Evolutionary conservation across 2,329 filamentous ascomycete genomes (phyloP).

Genomic region (Hypoxylon sp.): DNA sequence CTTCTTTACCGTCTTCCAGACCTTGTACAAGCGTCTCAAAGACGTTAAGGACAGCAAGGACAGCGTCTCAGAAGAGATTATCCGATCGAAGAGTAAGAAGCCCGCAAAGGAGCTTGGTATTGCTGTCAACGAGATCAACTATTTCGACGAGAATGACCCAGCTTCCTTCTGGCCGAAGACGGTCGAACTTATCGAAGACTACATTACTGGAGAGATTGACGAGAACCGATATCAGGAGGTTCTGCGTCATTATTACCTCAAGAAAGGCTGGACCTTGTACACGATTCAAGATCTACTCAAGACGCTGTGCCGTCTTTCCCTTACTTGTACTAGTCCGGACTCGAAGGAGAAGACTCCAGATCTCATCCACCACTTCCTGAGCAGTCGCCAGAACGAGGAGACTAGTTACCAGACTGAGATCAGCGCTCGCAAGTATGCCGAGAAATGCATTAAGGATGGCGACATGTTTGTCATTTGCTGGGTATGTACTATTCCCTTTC

Average conservation of each 20-base stretch:
- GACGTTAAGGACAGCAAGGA: constrained; percentile 86
- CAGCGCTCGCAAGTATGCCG: constrained; percentile 89
- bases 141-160: constrained; percentile 76
- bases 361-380: constrained; percentile 88
- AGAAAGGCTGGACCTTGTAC: constrained; percentile 93
- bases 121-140: constrained; percentile 82
- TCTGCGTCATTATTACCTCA: constrained; percentile 90
- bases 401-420: constrained; percentile 93
- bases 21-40: constrained; percentile 86
- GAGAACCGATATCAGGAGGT: constrained; percentile 89
- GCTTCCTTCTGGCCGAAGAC: constrained; percentile 89
- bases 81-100: constrained; percentile 80
- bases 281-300: constrained; percentile 90
- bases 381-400: constrained; percentile 83
- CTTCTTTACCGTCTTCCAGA: constrained; percentile 94
- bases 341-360: constrained; percentile 94
- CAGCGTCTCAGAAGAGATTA: constrained; percentile 80
- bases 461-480: constrained; percentile 92
- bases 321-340: constrained; percentile 87
- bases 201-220: constrained; percentile 85
- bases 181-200: constrained; percentile 87
- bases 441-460: constrained; percentile 92
- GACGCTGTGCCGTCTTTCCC: constrained; percentile 83
- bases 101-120: constrained; percentile 88
- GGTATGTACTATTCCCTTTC: constrained; percentile 71